A percentile compares a stretch with the other conserved stretches of the same genome.
Conservation (phyloP, 495 filamentous ascomycete species). For the Bryoglossum gracile region DNA sequence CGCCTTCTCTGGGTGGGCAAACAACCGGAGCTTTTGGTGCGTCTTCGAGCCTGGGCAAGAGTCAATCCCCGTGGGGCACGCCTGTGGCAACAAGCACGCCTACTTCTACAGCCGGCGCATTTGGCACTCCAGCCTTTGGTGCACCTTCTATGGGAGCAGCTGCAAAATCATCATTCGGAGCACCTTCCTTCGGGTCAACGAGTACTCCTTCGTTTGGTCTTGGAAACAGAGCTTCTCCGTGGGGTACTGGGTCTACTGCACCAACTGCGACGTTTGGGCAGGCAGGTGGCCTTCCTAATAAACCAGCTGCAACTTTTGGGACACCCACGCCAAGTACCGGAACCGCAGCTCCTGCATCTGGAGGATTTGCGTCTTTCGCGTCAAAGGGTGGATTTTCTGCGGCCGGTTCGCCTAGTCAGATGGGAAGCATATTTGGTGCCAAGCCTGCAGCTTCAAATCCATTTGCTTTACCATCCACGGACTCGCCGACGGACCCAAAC, state of each 20-base stretch:
- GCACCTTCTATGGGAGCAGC: conserved; percentile 9
- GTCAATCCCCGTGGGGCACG: conserved; percentile 27
- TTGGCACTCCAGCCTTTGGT: background rate
- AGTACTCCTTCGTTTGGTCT: conserved; percentile 44
- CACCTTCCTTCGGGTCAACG: conserved; percentile 23
- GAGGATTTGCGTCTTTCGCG: conserved; percentile 56
- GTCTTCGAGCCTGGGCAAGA: conserved; percentile 28
- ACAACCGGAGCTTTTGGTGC: conserved; percentile 32
- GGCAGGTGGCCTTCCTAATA: conserved; percentile 22
- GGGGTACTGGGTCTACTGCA: conserved; percentile 29
- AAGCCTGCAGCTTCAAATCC: conserved; percentile 21
- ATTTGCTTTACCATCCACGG: conserved; percentile 9
- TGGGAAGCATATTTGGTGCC: conserved; percentile 45
- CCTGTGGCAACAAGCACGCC: background rate
- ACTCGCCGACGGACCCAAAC: conserved; percentile 1
- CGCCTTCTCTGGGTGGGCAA: conserved; percentile 28
- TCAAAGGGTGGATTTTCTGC: conserved; percentile 50
- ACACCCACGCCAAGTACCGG: conserved; percentile 3
- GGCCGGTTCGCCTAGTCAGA: conserved; percentile 19
- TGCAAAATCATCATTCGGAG: conserved; percentile 40
- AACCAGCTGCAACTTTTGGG: conserved; percentile 17
- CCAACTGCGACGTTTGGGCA: conserved; percentile 28
- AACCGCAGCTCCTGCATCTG: conserved; percentile 17
- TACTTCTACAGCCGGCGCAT: conserved; percentile 20
- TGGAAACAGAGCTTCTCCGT: conserved; percentile 35